phyloP scores from a whole-genome alignment of 345 rosid genomes.

The Hibiscus tridactylites region DNA sequence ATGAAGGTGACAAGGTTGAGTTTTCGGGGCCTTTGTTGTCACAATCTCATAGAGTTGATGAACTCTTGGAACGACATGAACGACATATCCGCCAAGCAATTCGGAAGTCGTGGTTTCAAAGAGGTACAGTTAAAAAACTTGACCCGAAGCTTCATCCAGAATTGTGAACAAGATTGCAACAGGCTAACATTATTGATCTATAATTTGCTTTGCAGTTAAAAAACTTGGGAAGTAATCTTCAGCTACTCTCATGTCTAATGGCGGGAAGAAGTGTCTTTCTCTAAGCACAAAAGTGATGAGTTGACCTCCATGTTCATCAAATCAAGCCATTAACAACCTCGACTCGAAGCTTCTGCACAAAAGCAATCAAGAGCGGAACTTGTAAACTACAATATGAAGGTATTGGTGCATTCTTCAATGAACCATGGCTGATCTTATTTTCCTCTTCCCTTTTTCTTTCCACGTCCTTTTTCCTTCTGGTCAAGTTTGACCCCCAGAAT shows the following conservation, averaged over 20 bases:
- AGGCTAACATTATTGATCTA: background rate
- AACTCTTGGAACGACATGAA: slow-evolving; percentile 67
- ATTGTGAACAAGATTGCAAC: background rate
- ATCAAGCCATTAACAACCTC: background rate
- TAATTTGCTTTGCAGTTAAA: slow-evolving; percentile 28
- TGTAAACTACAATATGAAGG: background rate
- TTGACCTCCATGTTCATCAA: background rate
- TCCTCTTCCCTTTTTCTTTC: background rate
- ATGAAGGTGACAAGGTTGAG: slow-evolving; percentile 63
- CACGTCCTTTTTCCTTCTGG: background rate
- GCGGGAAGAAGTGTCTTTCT: background rate
- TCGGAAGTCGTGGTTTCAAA: slow-evolving; percentile 86
- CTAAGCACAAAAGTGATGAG: background rate
- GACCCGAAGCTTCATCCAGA: no score
- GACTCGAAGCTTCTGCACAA: background rate
- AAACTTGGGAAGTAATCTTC: slow-evolving; percentile 39
- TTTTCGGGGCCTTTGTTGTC: slow-evolving; percentile 84
- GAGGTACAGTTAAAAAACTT: slow-evolving; percentile 34
- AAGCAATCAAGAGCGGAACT: background rate
- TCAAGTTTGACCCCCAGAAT: background rate
- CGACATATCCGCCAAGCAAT: slow-evolving; percentile 74
- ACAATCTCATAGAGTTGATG: slow-evolving; percentile 64
- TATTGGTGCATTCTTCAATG: background rate
- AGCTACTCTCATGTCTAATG: background rate
- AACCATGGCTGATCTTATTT: background rate